A percentile compares a stretch with the other conserved stretches of the same genome.
These are phyloP conservation scores for Curvularia eragrostidis DNA, from an alignment of 2,329 filamentous ascomycete species.

Conservation along the genomic window DNA sequence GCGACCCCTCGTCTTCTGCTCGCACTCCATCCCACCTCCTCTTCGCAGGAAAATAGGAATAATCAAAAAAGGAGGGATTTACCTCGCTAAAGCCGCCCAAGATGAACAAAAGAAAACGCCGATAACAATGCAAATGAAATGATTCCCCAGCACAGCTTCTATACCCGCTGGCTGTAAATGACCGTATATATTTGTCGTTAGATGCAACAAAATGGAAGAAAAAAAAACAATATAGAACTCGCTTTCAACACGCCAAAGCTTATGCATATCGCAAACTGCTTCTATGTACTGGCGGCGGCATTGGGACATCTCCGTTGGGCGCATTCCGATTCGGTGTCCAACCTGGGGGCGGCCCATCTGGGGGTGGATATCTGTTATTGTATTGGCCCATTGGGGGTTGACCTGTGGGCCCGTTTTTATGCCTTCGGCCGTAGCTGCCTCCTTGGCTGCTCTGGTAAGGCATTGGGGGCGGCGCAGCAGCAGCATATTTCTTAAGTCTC, in stretches of 20 bases:
- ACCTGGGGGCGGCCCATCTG: conserved; percentile 4
- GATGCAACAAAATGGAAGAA: not conserved
- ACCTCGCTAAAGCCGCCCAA: not conserved
- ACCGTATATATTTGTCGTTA: conserved; percentile 5
- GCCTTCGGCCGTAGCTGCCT: conserved; percentile 1
- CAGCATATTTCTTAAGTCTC: conserved; percentile 27
- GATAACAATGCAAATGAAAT: conserved; percentile 9
- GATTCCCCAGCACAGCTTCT: conserved; percentile 2
- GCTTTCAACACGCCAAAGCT: not conserved
- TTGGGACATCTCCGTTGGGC: conserved; percentile 10
- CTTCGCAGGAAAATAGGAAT: not conserved
- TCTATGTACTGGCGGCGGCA: conserved; percentile 26
- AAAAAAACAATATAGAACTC: not conserved
- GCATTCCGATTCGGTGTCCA: conserved; percentile 9
- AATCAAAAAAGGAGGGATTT: not conserved
- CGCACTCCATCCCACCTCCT: not conserved
- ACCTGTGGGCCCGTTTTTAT: conserved; percentile 1
- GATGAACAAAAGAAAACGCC: conserved; percentile 11
- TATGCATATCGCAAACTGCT: conserved; percentile 27
- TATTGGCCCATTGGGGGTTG: conserved; percentile 12
- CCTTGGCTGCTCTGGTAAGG: conserved; percentile 6
- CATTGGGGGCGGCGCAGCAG: conserved; percentile 18
- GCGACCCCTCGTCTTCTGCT: too few species aligned
- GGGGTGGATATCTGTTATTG: conserved; percentile 11
- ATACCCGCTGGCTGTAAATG: conserved; percentile 4